These are phyloP conservation scores for Eremochloa ophiuroides DNA, from an alignment of 176 grass and related monocot genomes.

Conservation along the genomic window DNA sequence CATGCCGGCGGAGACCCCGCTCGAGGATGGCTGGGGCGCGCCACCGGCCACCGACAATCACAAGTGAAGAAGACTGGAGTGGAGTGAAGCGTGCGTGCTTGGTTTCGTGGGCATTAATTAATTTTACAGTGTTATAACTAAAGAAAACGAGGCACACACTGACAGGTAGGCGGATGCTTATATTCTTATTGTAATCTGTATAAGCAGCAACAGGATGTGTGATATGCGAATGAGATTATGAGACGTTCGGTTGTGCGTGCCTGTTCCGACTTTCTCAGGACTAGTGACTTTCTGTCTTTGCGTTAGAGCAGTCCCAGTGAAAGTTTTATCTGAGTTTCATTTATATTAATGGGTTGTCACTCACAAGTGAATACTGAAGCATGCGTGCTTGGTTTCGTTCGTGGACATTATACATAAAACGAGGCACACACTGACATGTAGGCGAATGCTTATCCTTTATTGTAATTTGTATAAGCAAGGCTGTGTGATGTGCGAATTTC, in stretches of 20 bases:
- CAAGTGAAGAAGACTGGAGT: not conserved
- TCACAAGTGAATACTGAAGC: too few relatives aligned
- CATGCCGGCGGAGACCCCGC: constrained; percentile 46
- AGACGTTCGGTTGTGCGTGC: not conserved
- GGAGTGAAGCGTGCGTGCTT: not conserved
- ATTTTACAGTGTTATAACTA: not conserved
- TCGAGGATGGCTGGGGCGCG: constrained; percentile 36
- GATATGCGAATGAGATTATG: not conserved
- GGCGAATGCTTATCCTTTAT: too few relatives aligned
- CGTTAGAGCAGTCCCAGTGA: too few relatives aligned
- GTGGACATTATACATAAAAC: too few relatives aligned
- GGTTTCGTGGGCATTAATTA: not conserved
- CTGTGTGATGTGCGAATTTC: too few relatives aligned
- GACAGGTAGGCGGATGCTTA: constrained; percentile 8
- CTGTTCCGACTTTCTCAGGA: too few relatives aligned
- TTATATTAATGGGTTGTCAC: too few relatives aligned
- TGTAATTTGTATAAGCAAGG: too few relatives aligned
- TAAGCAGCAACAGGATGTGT: not conserved
- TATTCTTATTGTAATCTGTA: not conserved
- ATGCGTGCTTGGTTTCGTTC: too few relatives aligned
- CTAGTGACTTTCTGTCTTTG: too few relatives aligned
- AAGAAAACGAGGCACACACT: not conserved
- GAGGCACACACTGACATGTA: too few relatives aligned
- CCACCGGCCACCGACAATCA: not conserved
- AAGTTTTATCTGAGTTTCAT: too few relatives aligned